Conservation (phyloP, 495 filamentous ascomycete species). For the Trichoderma parareesei region DNA sequence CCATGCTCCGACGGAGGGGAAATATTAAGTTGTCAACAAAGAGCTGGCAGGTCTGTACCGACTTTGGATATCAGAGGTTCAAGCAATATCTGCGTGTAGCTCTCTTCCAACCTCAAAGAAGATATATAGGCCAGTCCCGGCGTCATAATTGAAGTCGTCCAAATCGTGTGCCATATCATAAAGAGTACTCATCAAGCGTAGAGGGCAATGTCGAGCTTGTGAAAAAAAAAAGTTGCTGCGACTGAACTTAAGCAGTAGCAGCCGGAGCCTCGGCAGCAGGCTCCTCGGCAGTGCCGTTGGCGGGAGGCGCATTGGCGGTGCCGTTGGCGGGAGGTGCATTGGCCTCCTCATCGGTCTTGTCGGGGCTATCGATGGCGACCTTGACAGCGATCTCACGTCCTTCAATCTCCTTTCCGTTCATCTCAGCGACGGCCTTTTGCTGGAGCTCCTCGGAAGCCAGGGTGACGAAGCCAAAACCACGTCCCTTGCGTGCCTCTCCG, state of each 20-base stretch:
- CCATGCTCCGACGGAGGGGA: slow-evolving; percentile 3
- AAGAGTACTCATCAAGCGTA: slow-evolving; percentile 11
- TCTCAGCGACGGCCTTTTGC: slow-evolving; percentile 91
- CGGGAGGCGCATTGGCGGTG: slow-evolving; percentile 38
- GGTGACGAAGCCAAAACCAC: slow-evolving; percentile 97
- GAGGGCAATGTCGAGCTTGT: slow-evolving; percentile 7
- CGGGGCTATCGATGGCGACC: slow-evolving; percentile 98
- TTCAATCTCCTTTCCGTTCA: slow-evolving; percentile 98
- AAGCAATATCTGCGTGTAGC: slow-evolving; percentile 5
- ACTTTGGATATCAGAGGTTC: not conserved
- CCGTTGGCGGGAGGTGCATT: slow-evolving; percentile 38
- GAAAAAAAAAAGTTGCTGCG: slow-evolving; percentile 1
- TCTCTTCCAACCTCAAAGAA: slow-evolving; percentile 1
- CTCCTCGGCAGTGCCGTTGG: slow-evolving; percentile 9
- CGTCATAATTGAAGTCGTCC: slow-evolving; percentile 11
- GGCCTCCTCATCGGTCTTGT: slow-evolving; percentile 88
- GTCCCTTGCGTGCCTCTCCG: slow-evolving; percentile 97
- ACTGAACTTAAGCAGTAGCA: slow-evolving; percentile 2
- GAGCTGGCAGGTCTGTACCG: not conserved
- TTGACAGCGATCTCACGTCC: slow-evolving; percentile 99
- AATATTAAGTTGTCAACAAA: slow-evolving; percentile 5
- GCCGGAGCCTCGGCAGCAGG: slow-evolving; percentile 6
- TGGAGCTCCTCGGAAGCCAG: slow-evolving; percentile 91
- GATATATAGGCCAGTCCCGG: slow-evolving; percentile 4
- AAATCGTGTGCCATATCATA: slow-evolving; percentile 12